These are phyloP conservation scores for Trichomonascaceae sp. DNA, from an alignment of 1,139 yeast species.

Conservation along the genomic window DNA sequence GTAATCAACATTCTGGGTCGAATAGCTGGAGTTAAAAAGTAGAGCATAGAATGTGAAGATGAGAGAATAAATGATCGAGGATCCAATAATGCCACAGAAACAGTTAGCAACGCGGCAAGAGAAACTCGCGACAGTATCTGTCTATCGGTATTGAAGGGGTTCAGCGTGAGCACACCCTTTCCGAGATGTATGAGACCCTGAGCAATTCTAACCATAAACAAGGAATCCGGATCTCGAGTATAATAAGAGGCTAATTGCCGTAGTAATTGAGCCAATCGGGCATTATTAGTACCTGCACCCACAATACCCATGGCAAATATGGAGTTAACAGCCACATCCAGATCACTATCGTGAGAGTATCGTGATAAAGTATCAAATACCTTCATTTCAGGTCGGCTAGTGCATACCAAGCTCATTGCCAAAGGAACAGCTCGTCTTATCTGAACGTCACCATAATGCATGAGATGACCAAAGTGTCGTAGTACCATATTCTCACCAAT, in stretches of 20 bases:
- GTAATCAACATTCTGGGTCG: conserved; percentile 93
- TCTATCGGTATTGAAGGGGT: conserved; percentile 87
- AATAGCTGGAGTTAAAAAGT: conserved; percentile 80
- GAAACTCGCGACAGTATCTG: conserved; percentile 84
- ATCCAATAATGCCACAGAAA: conserved; percentile 75
- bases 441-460: conserved; percentile 94
- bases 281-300: conserved; percentile 98
- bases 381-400: conserved; percentile 94
- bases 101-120: conserved; percentile 82
- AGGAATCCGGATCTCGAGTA: conserved; percentile 80
- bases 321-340: conserved; percentile 92
- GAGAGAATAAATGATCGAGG: conserved; percentile 63
- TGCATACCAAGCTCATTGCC: conserved; percentile 92
- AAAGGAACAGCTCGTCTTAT: conserved; percentile 94
- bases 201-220: conserved; percentile 90
- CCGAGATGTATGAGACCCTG: conserved; percentile 95
- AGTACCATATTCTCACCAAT: conserved; percentile 97
- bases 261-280: conserved; percentile 90
- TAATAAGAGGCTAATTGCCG: conserved; percentile 94
- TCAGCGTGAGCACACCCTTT: conserved; percentile 86
- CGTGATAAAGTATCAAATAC: conserved; percentile 94
- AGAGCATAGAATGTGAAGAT: conserved; percentile 75
- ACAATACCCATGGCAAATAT: conserved; percentile 96
- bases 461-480: conserved; percentile 93
- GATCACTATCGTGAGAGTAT: conserved; percentile 91